These are phyloP conservation scores for Scopulariopsis brevicaulis DNA, from an alignment of 2,329 filamentous ascomycete species.

Conservation along the genomic window DNA sequence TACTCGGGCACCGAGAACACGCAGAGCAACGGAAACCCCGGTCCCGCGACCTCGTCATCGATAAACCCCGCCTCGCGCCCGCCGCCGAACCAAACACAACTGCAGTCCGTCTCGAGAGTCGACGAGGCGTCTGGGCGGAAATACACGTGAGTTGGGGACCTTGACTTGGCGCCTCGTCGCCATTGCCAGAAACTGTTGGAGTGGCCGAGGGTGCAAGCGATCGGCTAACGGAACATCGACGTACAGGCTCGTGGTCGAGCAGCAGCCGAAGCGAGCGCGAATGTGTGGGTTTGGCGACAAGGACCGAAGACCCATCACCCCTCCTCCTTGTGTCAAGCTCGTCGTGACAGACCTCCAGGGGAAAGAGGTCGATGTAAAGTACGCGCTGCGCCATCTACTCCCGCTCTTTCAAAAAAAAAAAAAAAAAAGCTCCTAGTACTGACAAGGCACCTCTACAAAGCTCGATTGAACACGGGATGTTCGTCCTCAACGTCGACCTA, in stretches of 20 bases:
- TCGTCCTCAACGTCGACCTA: constrained; percentile 54
- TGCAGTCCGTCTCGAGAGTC: constrained; percentile 17
- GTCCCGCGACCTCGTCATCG: neutral
- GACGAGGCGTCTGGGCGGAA: constrained; percentile 21
- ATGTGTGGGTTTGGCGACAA: constrained; percentile 99
- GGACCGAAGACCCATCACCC: constrained; percentile 92
- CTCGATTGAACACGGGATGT: constrained; percentile 26
- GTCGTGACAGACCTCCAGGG: constrained; percentile 66
- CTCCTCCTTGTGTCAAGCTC: constrained; percentile 81
- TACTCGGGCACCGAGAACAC: constrained; percentile 2
- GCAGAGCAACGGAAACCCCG: constrained; percentile 3
- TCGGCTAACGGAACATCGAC: constrained; percentile 9
- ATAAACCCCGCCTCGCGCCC: constrained; percentile 1
- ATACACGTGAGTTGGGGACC: constrained; percentile 18
- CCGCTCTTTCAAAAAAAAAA: neutral
- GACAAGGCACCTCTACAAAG: constrained; percentile 10
- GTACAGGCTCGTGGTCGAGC: constrained; percentile 61
- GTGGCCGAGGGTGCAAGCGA: neutral
- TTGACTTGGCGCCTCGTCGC: neutral
- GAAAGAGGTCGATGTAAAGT: constrained; percentile 78
- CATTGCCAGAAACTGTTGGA: neutral
- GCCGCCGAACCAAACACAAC: neutral
- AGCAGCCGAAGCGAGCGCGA: constrained; percentile 84
- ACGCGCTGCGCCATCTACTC: constrained; percentile 19
- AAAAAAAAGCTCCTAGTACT: neutral